A percentile compares a stretch with the other conserved stretches of the same genome.
Evolutionary conservation across 257 asterid genomes (phyloP).

Genomic region (Paulownia fortunei): DNA sequence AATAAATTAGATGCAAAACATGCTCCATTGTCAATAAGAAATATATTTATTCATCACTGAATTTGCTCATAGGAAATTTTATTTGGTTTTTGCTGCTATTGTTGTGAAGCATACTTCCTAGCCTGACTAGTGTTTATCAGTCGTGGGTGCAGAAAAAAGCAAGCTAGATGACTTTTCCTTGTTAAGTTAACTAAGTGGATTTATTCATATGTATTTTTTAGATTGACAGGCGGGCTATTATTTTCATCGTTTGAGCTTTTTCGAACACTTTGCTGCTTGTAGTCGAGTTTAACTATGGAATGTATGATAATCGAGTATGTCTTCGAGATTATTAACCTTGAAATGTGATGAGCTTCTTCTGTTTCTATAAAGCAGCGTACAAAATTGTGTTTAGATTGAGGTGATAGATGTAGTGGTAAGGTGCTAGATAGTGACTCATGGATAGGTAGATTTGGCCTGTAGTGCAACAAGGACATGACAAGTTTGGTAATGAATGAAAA

Average conservation of each 20-base stretch:
- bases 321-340: not conserved
- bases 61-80: not conserved
- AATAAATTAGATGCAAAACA: not conserved
- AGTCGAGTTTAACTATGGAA: slow-evolving; percentile 5
- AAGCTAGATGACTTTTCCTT: not conserved
- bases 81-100: not conserved
- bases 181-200: slow-evolving; percentile 3
- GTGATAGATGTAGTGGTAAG: not conserved
- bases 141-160: not conserved
- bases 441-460: not conserved
- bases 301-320: not conserved
- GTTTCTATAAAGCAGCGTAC: not conserved
- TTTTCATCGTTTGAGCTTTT: slow-evolving; percentile 12
- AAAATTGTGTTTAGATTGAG: not conserved
- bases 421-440: not conserved
- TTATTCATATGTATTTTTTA: not conserved
- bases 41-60: not conserved
- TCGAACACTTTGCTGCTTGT: not conserved
- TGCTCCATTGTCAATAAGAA: not conserved
- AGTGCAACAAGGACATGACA: not conserved
- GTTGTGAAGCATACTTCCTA: slow-evolving; percentile 16
- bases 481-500: slow-evolving; percentile 13
- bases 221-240: not conserved
- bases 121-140: not conserved
- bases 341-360: not conserved